Percentiles rank a stretch among this genome's conserved stretches.
phyloP scores from a whole-genome alignment of 495 filamentous ascomycete genomes.

The Trichoderma virens region DNA sequence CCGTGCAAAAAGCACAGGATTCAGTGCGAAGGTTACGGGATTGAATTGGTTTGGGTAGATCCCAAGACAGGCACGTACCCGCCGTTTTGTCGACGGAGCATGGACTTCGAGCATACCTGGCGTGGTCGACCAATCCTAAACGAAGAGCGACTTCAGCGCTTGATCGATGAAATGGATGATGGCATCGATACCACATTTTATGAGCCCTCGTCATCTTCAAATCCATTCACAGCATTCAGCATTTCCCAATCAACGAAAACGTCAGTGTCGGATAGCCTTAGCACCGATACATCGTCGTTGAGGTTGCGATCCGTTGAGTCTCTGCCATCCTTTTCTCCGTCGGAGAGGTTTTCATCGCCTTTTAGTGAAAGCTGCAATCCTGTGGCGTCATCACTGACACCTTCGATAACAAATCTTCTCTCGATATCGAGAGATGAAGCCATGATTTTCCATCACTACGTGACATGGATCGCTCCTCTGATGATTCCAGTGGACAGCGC shows the following conservation, averaged over 20 bases:
- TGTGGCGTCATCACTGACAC: background rate
- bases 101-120: background rate
- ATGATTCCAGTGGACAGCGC: background rate
- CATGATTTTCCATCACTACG: background rate
- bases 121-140: background rate
- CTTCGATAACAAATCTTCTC: background rate
- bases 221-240: background rate
- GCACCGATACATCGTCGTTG: background rate
- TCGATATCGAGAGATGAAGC: background rate
- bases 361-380: background rate
- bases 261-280: background rate
- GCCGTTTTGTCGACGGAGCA: background rate
- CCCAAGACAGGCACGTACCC: background rate
- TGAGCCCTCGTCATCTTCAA: background rate
- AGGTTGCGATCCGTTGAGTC: background rate
- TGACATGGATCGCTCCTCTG: background rate
- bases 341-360: background rate
- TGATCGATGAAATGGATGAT: background rate
- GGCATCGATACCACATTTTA: background rate
- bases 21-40: background rate
- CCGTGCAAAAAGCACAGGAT: background rate
- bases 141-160: background rate
- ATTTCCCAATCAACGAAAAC: too few species aligned
- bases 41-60: background rate
- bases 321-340: background rate